Evolutionary conservation across 2,329 filamentous ascomycete genomes (phyloP), one percentile per base, ranked within the genome.

Genomic region (Fusarium albosuccineum): DNA sequence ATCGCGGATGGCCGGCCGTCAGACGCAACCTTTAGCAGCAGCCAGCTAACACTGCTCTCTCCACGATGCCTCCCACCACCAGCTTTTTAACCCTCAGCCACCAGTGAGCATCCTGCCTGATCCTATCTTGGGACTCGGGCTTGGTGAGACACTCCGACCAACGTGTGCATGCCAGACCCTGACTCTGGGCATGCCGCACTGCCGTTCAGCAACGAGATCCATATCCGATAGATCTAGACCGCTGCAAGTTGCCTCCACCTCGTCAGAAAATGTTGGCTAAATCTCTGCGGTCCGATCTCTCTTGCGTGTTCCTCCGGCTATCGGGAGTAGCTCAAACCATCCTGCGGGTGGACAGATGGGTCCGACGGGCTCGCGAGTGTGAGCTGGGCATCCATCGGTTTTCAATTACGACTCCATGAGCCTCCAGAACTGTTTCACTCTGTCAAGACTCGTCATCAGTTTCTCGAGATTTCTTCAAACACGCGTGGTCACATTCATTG

Each of bases 1-100:
- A 68, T 66, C 61, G 22, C 22, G 56, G 61, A 41, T 41, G 42
- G 42, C 5, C 53, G 36, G 33, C 64, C 64, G 55, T 66, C 44
- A 66, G 51, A 52, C 40, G 27, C 39, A 52, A 39, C 45, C 57
- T 49, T 27, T 16, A 22, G 22, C 22, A 22, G 22, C 22, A 22
- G 22, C 22, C 22, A 22, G 22, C 22, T 22, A 22, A 22, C 22
- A 22, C 22, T 22, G 17, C 17, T 22, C 22, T 22, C 22, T 52
- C 33, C 45, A 29, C 17, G 49, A 60, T 49, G 40, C 59, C 59
- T 66, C 39, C 63, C 63, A 30, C 41, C 37, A 34, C 33, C 22
- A 17, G 22, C 16, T 37, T 6, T n/a, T n/a, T 48, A 27, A 33
- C 59, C 53, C 41, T 37, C 33, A 45, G 60, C 60, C 60, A 64